These are phyloP conservation scores for Pichia eremophila DNA, from an alignment of 805 yeast genomes.

Conservation along the genomic window DNA sequence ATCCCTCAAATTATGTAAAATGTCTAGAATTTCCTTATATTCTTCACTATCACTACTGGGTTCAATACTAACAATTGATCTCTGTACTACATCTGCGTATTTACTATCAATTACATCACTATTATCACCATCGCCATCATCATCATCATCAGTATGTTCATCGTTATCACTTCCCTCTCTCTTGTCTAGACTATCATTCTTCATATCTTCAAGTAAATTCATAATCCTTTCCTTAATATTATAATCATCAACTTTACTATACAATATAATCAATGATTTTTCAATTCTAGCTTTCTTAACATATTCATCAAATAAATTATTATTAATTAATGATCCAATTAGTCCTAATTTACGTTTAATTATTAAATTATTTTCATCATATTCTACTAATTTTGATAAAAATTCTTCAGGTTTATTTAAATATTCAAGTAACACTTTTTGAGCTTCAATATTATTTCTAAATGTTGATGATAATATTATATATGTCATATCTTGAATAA, in stretches of 20 bases:
- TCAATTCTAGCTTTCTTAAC: conserved; percentile 17
- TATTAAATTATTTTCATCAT: conserved; percentile 6
- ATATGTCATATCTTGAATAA: conserved; percentile 42
- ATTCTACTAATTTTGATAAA: conserved; percentile 11
- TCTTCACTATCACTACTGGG: conserved; percentile 28
- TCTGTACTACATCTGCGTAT: conserved; percentile 31
- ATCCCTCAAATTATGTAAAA: conserved; percentile 26
- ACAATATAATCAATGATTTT: conserved; percentile 18
- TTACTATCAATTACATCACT: background rate
- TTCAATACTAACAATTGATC: conserved; percentile 19
- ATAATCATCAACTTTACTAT: conserved; percentile 11
- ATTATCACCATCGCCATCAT: conserved; percentile 8
- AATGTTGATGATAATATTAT: conserved; percentile 58
- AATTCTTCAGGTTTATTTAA: conserved; percentile 14
- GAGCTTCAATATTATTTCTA: conserved; percentile 56
- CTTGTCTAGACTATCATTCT: conserved; percentile 1
- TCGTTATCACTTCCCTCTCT: conserved; percentile 9
- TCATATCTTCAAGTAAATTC: conserved; percentile 40
- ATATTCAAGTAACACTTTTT: conserved; percentile 11
- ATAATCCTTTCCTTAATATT: conserved; percentile 30
- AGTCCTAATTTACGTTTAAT: conserved; percentile 40
- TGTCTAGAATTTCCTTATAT: conserved; percentile 33
- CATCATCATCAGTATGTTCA: background rate
- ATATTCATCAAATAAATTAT: conserved; percentile 24
- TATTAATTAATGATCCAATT: conserved; percentile 35